Evolutionary conservation across 768 basidiomycete genomes (phyloP), one percentile per base, ranked within the genome.

Genomic region (Leccinum aurantiacum): DNA sequence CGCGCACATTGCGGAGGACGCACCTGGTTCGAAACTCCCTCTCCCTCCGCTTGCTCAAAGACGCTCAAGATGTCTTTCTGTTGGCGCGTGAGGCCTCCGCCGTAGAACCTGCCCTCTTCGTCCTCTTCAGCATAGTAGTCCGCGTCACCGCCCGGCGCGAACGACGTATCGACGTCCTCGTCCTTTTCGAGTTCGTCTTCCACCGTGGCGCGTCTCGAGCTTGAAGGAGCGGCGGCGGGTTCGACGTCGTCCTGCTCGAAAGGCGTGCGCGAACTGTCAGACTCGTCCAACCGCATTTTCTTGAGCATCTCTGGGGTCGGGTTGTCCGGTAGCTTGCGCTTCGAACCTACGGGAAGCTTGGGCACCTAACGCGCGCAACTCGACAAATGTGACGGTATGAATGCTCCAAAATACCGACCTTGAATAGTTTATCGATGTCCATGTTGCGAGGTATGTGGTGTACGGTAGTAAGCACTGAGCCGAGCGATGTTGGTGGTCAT

Each of bases 31-130:
- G 82, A 80, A 17, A 77, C 80, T 22, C 82, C 86, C 46, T 87
- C 85, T 10, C 81, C 84, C 49, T 80, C 85, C 6, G 86, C 82
- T 54, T 77, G 81, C 65, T 98, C 96, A 71, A 99, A 96, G 60
- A 99, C 95, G 64, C 91, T 93, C 59, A 99, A 71, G 44, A 99
- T 98, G 59, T 95, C 88, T 71, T 98, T 95, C 77, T 99, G 97
- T 70, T 95, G 90, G 41, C 80, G 82, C 2, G 93, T 95, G 61
- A 99, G 77, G 2, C 97, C 97, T 1, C 95, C 94, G 41, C 97
- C 97, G 68, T 88, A 96, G 76, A 96, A 95, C 11, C 94, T 81
- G 1, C 93, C 94, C 66, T 95, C 93, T 24, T 90, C 91, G 68
- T 95, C 94, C 74, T 95, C 94, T 66, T 96, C 95, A 4, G 72